Percentiles rank a stretch among this genome's conserved stretches.
These are phyloP conservation scores for Tulasnella sp. DNA, from an alignment of 768 basidiomycete species.

Conservation along the genomic window DNA sequence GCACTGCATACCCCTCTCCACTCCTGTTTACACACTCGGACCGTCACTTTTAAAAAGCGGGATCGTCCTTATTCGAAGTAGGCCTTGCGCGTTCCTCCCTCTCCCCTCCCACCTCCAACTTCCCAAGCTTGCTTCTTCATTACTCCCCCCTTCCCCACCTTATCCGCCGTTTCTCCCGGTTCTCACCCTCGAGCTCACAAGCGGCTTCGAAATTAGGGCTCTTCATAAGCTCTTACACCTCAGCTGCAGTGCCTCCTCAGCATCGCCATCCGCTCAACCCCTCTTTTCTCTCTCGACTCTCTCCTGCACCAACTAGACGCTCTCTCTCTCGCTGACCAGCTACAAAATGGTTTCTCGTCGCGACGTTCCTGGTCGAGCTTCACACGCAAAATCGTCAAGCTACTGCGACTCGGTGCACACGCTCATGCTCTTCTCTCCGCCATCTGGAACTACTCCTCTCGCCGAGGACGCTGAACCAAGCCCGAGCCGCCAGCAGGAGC, in stretches of 20 bases:
- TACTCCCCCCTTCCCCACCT: not conserved
- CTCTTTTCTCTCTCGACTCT: not conserved
- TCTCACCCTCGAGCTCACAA: not conserved
- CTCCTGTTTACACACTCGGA: not conserved
- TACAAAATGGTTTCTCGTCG: not conserved
- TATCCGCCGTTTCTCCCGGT: not conserved
- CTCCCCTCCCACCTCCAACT: not conserved
- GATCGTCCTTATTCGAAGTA: not conserved
- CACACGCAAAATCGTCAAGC: not conserved
- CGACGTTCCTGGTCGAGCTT: not conserved
- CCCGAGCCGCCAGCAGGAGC: not conserved
- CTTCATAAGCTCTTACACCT: not conserved
- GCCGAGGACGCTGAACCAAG: not conserved
- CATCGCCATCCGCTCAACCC: not conserved
- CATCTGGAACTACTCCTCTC: not conserved
- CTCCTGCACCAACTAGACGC: not conserved
- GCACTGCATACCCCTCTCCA: not conserved
- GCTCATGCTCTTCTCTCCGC: not conserved
- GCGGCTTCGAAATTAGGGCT: not conserved
- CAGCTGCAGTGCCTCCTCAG: not conserved
- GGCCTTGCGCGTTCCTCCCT: not conserved
- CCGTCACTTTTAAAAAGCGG: not conserved
- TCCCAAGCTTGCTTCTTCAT: slow-evolving; percentile 1
- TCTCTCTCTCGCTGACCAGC: not conserved
- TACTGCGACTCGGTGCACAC: slow-evolving; percentile 18